phyloP scores from a whole-genome alignment of 2,329 filamentous ascomycete genomes.

The Beauveria pseudobassiana region DNA sequence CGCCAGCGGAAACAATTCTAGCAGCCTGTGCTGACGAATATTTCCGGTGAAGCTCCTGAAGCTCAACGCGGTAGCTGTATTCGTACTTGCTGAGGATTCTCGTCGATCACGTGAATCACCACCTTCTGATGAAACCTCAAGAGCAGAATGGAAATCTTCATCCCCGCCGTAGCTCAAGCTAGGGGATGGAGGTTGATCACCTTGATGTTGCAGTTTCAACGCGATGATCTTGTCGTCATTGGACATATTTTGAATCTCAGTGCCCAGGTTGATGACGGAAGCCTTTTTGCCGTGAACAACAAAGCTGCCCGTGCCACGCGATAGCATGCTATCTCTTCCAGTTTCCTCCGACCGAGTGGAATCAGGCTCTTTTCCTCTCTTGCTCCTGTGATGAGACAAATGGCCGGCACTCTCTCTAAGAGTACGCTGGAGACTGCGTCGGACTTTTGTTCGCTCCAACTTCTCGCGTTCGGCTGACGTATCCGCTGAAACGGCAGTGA shows the following conservation, averaged over 20 bases:
- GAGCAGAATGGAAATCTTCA: constrained; percentile 47
- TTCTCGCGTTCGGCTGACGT: constrained; percentile 38
- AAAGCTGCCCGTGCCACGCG: constrained; percentile 79
- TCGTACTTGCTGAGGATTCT: constrained; percentile 56
- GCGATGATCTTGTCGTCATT: constrained; percentile 65
- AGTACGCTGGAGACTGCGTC: constrained; percentile 82
- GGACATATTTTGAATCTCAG: constrained; percentile 75
- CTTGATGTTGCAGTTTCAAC: constrained; percentile 44
- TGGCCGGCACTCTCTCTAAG: constrained; percentile 70
- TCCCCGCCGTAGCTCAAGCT: constrained; percentile 27
- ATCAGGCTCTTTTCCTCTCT: constrained; percentile 60
- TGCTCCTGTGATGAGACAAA: constrained; percentile 61
- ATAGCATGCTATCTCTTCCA: constrained; percentile 57
- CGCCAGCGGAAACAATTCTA: constrained; percentile 32
- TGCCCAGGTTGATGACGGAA: constrained; percentile 90
- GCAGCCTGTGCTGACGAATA: constrained; percentile 47
- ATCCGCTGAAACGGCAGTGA: constrained; percentile 23
- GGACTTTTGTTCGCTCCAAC: constrained; percentile 59
- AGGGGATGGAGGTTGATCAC: constrained; percentile 32
- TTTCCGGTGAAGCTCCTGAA: constrained; percentile 56
- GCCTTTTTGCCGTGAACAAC: constrained; percentile 98
- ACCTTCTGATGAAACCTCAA: constrained; percentile 35
- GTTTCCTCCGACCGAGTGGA: constrained; percentile 28
- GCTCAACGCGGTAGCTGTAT: constrained; percentile 59
- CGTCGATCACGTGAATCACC: constrained; percentile 43